Evolutionary conservation across 1,139 yeast species (phyloP), one percentile per base, ranked within the genome.

Genomic region (Pneumocystis carinii): DNA sequence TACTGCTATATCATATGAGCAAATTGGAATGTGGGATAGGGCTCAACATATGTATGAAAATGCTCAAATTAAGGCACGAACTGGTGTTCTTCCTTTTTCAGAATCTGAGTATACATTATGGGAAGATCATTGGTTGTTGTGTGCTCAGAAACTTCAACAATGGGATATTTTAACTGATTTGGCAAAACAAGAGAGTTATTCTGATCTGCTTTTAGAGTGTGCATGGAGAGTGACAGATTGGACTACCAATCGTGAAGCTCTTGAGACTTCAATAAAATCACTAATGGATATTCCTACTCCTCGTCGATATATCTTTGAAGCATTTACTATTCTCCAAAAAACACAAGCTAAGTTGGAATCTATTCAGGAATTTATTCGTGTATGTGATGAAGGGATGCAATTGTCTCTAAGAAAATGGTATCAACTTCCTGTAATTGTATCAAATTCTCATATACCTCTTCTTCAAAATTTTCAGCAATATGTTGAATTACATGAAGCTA

Each of bases 221-320:
- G 98, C 97, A 59, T 94, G 99, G 99, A 80, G 98, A 72, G 96
- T 92, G 61, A 97, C 98, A 7, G 97, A 94, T 71, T 94, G 99
- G 99, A 86, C 86, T 66, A 85, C 95, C 24, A 98, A 94, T 70
- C 81, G 94, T 68, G 98, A 90, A 67, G 92, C 97, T 0, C 78
- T 94, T 61, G 97, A 90, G 71, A 96, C 89, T 72, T 87, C 96
- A 0, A 95, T 92, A 41, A 88, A 90, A 73, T 87, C 94, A 62
- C 96, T 92, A 1, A 90, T 92, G 96, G 99, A 94, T 75, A 97
- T 90, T 38, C 98, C 98, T 12, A 92, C 98, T 0, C 97, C 98
- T 2, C 81, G 99, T 69, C 82, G 98, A 68, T 97, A 90, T 75
- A 85, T 90, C 62, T 94, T 92, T 72, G 97, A 92, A 72, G 89